A percentile compares a stretch with the other conserved stretches of the same genome.
phyloP scores from a whole-genome alignment of 345 rosid species.

The Eucalyptus cladocalyx region DNA sequence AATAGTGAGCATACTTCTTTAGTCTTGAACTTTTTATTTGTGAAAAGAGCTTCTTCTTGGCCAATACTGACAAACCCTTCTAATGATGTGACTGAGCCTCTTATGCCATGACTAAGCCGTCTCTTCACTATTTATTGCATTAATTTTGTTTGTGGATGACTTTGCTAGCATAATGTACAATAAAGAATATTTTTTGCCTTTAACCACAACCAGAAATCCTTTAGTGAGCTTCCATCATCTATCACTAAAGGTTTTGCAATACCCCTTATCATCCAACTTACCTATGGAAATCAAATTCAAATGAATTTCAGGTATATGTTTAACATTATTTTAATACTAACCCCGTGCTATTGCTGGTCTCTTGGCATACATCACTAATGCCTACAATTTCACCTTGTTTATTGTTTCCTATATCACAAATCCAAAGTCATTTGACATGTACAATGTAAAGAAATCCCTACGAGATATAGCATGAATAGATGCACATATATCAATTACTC shows the following conservation, averaged over 20 bases:
- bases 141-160: not conserved
- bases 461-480: not conserved
- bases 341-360: not conserved
- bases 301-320: not conserved
- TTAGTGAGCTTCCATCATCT: not conserved
- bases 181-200: not conserved
- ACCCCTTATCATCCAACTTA: not conserved
- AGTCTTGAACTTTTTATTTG: not conserved
- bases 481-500: not conserved
- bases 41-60: not conserved
- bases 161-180: not conserved
- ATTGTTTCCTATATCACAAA: not conserved
- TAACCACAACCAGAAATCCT: not conserved
- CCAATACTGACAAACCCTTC: not conserved
- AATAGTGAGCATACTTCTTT: not conserved
- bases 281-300: not conserved
- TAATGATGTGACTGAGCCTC: not conserved
- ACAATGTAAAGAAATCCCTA: not conserved
- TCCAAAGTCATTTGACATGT: not conserved
- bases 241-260: not conserved
- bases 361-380: not conserved
- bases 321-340: not conserved
- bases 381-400: not conserved
- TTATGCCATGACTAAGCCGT: not conserved
- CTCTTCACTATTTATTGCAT: not conserved